A percentile compares a stretch with the other conserved stretches of the same genome.
These are phyloP conservation scores for Gypsophila paniculata DNA, from an alignment of 179 eudicot genomes.

Conservation along the genomic window DNA sequence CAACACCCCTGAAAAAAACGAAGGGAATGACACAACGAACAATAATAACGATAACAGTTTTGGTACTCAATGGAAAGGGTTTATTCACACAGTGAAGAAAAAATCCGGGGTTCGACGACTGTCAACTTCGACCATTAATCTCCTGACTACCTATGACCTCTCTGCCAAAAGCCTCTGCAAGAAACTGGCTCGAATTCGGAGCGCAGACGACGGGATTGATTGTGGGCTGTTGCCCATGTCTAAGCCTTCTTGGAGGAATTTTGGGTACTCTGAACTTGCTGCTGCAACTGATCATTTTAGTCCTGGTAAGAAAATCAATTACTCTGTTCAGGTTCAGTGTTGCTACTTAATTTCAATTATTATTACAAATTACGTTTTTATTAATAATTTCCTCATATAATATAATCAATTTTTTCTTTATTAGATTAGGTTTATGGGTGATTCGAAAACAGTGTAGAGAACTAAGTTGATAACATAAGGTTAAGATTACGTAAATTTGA, in stretches of 20 bases:
- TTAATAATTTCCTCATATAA: background rate
- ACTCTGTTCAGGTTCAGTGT: background rate
- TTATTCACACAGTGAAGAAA: constrained; percentile 46
- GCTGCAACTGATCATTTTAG: constrained; percentile 68
- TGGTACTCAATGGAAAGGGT: constrained; percentile 45
- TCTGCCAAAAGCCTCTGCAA: constrained; percentile 44
- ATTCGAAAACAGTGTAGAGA: too few species aligned
- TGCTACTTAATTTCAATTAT: background rate
- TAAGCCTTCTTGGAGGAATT: constrained; percentile 82
- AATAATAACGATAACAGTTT: background rate
- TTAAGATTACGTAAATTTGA: too few species aligned
- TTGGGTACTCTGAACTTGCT: constrained; percentile 52
- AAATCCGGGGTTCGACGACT: constrained; percentile 48
- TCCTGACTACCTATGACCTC: constrained; percentile 43
- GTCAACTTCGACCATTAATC: constrained; percentile 49
- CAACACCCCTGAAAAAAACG: background rate
- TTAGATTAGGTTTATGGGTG: too few species aligned
- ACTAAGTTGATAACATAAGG: too few species aligned
- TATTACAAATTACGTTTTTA: background rate
- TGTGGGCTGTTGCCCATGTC: constrained; percentile 32
- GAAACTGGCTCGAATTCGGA: constrained; percentile 47
- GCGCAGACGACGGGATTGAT: constrained; percentile 46
- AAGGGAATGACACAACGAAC: background rate
- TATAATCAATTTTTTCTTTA: too few species aligned
- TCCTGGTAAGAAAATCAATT: constrained; percentile 44